Base-by-base conservation (phyloP, 257 asterid species). In the Ligustrum vulgare region DNA sequence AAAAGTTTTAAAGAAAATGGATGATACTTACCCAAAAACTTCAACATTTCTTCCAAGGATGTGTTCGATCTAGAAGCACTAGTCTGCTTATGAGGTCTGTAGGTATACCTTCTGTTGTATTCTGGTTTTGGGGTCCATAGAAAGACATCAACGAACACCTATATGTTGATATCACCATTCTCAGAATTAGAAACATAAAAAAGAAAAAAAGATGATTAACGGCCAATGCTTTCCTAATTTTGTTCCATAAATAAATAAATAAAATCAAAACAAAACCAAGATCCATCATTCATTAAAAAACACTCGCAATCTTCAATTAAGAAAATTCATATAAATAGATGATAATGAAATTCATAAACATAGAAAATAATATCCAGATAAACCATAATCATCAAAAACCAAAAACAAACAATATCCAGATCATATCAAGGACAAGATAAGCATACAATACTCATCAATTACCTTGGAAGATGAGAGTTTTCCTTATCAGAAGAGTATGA, bases 1-100 rank as follows among this genome's bases (percentile, higher is more conserved):
- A 28, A 28, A n/a, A n/a, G n/a, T n/a, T 1, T 28, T 28, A 28
- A 28, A 28, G n/a, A n/a, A 28, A 28, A 28, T 28, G 31, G 31
- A 1, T 0, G 49, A 80, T 67, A 72, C 71, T 78, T 79, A 94
- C 97, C 98, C 95, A 92, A 79, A 92, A 94, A 84, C 88, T 86
- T 39, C 93, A 83, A 34, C 97, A 97, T 78, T 94, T 94, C 86
- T 94, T 94, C 72, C 92, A 89, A 77, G 98, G 98, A 80, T 94
- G 98, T 94, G 83, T 94, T 94, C 51, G 98, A 86, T 75, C 98
- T 97, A 85, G 88, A 94, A 73, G 86, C 88, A 63, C 80, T 85
- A 83, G 88, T 90, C 56, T 97, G 69, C 81, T 82, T 45, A 80
- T 71, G 18, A 88, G 34, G 80, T 92, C 97, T 37, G 77, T 63